Conservation (phyloP, 164 flowering plant species). For the Malania oleifera region DNA sequence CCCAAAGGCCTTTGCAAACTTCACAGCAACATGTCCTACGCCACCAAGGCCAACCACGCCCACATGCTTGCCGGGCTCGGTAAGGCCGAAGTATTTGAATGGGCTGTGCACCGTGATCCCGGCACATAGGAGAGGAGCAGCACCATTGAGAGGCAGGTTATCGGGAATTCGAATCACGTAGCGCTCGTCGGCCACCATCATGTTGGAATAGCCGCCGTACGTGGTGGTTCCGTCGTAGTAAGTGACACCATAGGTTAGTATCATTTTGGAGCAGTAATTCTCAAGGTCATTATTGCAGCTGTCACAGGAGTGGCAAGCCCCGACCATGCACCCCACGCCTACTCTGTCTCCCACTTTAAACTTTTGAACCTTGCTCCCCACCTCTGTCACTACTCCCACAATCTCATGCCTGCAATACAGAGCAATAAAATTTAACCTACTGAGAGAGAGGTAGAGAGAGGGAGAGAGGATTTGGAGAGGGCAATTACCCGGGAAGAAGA, state of each 20-base stretch:
- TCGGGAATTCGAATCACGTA: conserved; percentile 40
- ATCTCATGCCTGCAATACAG: conserved; percentile 29
- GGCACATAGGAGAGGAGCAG: conserved; percentile 44
- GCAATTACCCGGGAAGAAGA: conserved; percentile 10
- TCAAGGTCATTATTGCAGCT: conserved; percentile 23
- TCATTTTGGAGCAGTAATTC: conserved; percentile 30
- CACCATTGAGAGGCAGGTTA: conserved; percentile 36
- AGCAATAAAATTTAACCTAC: conserved; percentile 1
- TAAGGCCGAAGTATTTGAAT: conserved; percentile 31
- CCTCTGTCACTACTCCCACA: conserved; percentile 32
- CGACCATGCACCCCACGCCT: conserved; percentile 34
- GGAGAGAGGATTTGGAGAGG: too few species aligned
- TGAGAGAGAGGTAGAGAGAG: neutral
- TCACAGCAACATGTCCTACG: conserved; percentile 53
- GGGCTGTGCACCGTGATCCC: conserved; percentile 53
- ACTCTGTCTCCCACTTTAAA: conserved; percentile 32
- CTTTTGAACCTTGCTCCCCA: conserved; percentile 26
- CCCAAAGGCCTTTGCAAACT: conserved; percentile 59
- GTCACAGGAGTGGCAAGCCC: conserved; percentile 28
- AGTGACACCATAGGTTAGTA: conserved; percentile 21
- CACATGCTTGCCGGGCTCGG: conserved; percentile 32
- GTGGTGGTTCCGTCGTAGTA: conserved; percentile 27
- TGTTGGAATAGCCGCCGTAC: conserved; percentile 37
- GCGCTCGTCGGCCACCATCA: conserved; percentile 30
- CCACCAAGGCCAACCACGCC: conserved; percentile 64